A percentile compares a stretch with the other conserved stretches of the same genome.
These are phyloP conservation scores for Blastobotrys niveus DNA, from an alignment of 1,139 yeast species.

Conservation along the genomic window DNA sequence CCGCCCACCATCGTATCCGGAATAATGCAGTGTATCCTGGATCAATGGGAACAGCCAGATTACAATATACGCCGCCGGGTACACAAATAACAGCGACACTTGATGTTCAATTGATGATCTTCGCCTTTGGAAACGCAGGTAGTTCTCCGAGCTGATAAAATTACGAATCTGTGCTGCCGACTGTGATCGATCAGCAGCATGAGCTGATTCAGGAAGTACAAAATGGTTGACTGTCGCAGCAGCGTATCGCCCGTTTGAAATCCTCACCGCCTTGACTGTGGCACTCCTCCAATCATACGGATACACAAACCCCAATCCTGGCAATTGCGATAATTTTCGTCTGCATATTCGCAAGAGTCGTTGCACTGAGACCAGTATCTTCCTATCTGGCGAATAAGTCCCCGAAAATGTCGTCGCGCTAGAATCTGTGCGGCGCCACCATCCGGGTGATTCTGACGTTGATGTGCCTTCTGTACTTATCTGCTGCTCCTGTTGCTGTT, in stretches of 20 bases:
- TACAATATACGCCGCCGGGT: conserved; percentile 69
- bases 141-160: conserved; percentile 20
- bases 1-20: not conserved
- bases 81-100: conserved; percentile 67
- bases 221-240: conserved; percentile 17
- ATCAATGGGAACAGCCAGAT: conserved; percentile 76
- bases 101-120: conserved; percentile 62
- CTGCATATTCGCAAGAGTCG: not conserved
- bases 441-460: too few species aligned
- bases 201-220: conserved; percentile 45
- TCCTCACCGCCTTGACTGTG: conserved; percentile 13
- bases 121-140: conserved; percentile 38
- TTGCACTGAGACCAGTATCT: too few species aligned
- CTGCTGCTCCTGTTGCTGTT: not conserved
- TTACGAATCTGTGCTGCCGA: conserved; percentile 7
- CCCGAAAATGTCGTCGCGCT: too few species aligned
- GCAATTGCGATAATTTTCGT: conserved; percentile 16
- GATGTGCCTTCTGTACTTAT: not conserved
- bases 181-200: conserved; percentile 33
- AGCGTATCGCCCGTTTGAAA: conserved; percentile 11
- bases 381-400: too few species aligned
- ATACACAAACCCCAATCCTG: conserved; percentile 17
- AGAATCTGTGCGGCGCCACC: too few species aligned
- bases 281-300: conserved; percentile 20
- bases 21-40: conserved; percentile 18